Evolutionary conservation across 2,329 filamentous ascomycete species (phyloP).

Genomic region (Alternaria arbusti): DNA sequence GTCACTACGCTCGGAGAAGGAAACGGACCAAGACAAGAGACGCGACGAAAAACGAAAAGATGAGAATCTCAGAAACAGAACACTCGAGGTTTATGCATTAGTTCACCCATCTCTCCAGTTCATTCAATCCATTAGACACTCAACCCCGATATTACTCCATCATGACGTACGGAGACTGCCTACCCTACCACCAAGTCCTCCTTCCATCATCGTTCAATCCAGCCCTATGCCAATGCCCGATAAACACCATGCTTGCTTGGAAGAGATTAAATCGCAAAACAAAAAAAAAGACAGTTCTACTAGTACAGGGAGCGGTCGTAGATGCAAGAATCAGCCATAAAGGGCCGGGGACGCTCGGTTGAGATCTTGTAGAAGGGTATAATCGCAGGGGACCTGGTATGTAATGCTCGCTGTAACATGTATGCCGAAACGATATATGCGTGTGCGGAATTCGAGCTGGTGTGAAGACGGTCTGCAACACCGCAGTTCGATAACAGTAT

Average conservation of each 20-base stretch:
- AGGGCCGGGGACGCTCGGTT: background rate
- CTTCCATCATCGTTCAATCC: background rate
- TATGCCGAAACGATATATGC: constrained; percentile 10
- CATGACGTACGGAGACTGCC: background rate
- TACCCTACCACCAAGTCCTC: background rate
- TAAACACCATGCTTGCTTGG: constrained; percentile 20
- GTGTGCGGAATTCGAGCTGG: background rate
- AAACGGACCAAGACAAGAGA: background rate
- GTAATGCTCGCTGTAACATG: constrained; percentile 16
- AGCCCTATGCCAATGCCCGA: constrained; percentile 5
- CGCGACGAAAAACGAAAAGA: background rate
- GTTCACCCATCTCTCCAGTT: background rate
- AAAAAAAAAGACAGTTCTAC: constrained; percentile 4
- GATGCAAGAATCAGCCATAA: background rate
- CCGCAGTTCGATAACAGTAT: background rate
- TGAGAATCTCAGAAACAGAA: background rate
- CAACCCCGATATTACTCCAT: background rate
- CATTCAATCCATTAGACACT: constrained; percentile 3
- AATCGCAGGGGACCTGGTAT: background rate
- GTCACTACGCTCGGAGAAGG: background rate
- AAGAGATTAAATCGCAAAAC: background rate
- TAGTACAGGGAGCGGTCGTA: constrained; percentile 17
- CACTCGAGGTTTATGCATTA: background rate
- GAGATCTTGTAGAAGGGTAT: constrained; percentile 17
- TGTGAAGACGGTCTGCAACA: background rate